Percentiles rank a stretch among this genome's conserved stretches.
These are phyloP conservation scores for Hevea brasiliensis DNA, from an alignment of 345 rosid genomes.

Conservation along the genomic window DNA sequence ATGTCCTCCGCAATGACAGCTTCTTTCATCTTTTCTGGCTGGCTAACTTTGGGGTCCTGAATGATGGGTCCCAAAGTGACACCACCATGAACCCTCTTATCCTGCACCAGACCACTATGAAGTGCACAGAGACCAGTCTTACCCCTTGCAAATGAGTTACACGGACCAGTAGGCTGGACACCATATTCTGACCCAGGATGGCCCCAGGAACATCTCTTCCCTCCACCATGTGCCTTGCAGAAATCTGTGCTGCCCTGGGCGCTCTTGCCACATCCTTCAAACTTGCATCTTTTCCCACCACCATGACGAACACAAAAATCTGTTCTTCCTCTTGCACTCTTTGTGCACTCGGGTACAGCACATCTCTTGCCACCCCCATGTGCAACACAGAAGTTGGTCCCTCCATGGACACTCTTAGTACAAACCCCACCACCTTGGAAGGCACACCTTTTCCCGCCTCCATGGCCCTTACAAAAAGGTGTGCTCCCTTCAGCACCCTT, in stretches of 20 bases:
- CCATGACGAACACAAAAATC: conserved; percentile 95
- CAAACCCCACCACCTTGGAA: conserved; percentile 79
- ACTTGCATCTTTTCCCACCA: conserved; percentile 94
- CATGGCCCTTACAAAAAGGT: conserved; percentile 94
- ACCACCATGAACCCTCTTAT: conserved; percentile 89
- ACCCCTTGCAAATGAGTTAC: conserved; percentile 85
- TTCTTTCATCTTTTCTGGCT: conserved; percentile 56
- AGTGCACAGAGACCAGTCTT: conserved; percentile 86
- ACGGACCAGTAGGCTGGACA: conserved; percentile 54
- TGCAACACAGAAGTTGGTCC: conserved; percentile 95
- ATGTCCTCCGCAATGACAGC: conserved; percentile 46
- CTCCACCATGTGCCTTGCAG: conserved; percentile 99
- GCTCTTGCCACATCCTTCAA: conserved; percentile 87
- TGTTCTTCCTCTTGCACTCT: conserved; percentile 97
- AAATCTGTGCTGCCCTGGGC: conserved; percentile 98
- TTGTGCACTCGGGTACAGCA: conserved; percentile 78
- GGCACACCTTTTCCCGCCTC: conserved; percentile 94
- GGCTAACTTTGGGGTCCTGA: conserved; percentile 47
- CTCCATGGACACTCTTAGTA: conserved; percentile 96
- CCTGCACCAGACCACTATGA: conserved; percentile 75
- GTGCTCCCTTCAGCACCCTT: conserved; percentile 99
- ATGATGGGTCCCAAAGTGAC: conserved; percentile 50
- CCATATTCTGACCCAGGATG: conserved; percentile 74
- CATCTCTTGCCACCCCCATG: conserved; percentile 99
- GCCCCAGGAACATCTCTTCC: conserved; percentile 94